These are phyloP conservation scores for Ogataea glucozyma DNA, from an alignment of 805 yeast genomes.

Conservation along the genomic window DNA sequence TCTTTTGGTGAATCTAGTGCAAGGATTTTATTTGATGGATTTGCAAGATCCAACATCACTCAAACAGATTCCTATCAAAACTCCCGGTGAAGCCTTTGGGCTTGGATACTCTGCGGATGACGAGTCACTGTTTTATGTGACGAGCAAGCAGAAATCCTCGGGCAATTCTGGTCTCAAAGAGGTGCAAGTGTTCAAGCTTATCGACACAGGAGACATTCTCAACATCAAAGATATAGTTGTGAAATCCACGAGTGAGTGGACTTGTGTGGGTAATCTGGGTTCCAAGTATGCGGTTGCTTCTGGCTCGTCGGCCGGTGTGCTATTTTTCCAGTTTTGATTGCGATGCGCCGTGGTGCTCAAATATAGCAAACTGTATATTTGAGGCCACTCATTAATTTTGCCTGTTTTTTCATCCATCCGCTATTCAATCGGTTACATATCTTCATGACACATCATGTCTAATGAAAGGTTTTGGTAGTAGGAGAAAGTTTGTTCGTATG, in stretches of 20 bases:
- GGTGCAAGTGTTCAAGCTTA: slow-evolving; percentile 20
- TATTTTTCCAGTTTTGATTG: slow-evolving; percentile 1
- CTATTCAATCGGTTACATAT: too few relatives aligned
- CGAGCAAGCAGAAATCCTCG: slow-evolving; percentile 1
- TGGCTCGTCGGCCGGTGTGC: slow-evolving; percentile 17
- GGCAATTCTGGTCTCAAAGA: slow-evolving; percentile 1
- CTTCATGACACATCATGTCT: too few relatives aligned
- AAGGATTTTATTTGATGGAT: slow-evolving; percentile 24
- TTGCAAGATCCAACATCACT: slow-evolving; percentile 22
- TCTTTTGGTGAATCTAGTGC: slow-evolving; percentile 21
- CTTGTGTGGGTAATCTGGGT: slow-evolving; percentile 26
- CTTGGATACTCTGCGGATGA: slow-evolving; percentile 25
- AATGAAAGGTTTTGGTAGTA: too few relatives aligned
- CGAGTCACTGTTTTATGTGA: slow-evolving; percentile 22
- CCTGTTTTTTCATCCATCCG: too few relatives aligned
- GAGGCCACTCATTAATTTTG: too few relatives aligned
- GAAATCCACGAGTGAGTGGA: slow-evolving; percentile 12
- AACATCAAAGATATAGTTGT: slow-evolving; percentile 17
- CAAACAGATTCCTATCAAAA: slow-evolving; percentile 20
- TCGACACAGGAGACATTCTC: slow-evolving; percentile 23
- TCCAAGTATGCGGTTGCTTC: slow-evolving; percentile 16
- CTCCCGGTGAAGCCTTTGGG: background rate
- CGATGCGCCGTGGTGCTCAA: background rate
- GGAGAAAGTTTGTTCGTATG: too few relatives aligned
- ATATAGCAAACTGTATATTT: too few relatives aligned